Evolutionary conservation across 495 filamentous ascomycete species (phyloP), one percentile per base, ranked within the genome.

Genomic region (Aspergillus cristatus): DNA sequence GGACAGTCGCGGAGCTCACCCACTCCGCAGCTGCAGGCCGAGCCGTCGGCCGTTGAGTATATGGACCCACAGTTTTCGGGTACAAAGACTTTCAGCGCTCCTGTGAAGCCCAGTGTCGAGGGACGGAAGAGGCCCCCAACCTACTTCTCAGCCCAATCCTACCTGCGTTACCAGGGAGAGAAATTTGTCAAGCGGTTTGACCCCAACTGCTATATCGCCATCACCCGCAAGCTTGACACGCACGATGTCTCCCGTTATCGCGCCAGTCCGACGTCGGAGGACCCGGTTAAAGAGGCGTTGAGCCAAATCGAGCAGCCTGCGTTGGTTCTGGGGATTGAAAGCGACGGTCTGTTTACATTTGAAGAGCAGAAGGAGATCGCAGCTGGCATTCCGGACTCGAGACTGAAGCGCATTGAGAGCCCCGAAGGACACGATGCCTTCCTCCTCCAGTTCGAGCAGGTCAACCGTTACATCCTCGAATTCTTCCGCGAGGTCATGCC

Each of bases 111-210:
- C 43, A 38, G 41, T 28, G 15, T 49, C 30, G 35, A 46, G 2
- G 53, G 51, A 17, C 53, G 58, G 47, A 70, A 75, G 18, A 69
- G 70, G 12, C 70, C 80, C 0, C 79, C 87, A 2, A 93, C 87
- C 5, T 94, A 94, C 56, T 98, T 96, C 62, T 96, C 90, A 12
- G 91, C 90, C 0, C 91, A 98, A 54, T 94, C 86, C 1, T 98
- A 98, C 56, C 82, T 98, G 6, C 83, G 91, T n/a, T 98, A 98
- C 60, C 91, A 98, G 63, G 90, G 85, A 29, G 75, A 81, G 38
- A 98, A 98, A 59, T 98, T 98, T 54, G 90, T 96, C 44, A 87
- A 86, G 53, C 81, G 91, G 6, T 98, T 96, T 54, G 91, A 98
- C 60, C 82, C 86, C 45, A 98, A 98, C 55, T 97, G 91, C 66